Conservation (phyloP, 1,284 basidiomycete species). For the Trichosporon coremiiforme region DNA sequence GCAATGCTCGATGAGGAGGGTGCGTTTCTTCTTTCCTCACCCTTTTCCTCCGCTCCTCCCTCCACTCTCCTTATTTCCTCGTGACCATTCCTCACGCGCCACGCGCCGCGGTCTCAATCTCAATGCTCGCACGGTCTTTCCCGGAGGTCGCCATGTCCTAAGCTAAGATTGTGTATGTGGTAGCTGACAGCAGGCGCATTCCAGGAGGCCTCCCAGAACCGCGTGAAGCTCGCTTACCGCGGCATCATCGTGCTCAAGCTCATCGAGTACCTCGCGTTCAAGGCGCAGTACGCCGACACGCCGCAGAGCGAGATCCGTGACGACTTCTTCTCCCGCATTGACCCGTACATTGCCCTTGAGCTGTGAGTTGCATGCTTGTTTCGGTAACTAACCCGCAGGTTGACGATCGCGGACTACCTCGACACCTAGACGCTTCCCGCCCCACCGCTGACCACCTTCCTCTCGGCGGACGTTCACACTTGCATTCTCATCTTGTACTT, state of each 20-base stretch:
- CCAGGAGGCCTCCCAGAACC: constrained; percentile 55
- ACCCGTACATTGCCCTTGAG: constrained; percentile 63
- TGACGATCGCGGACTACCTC: constrained; percentile 58
- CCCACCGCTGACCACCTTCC: too few relatives aligned
- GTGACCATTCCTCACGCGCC: too few relatives aligned
- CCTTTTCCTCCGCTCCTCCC: not conserved
- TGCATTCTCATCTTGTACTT: constrained; percentile 14
- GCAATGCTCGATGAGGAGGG: constrained; percentile 54
- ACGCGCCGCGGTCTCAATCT: too few relatives aligned
- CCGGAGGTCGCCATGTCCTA: too few relatives aligned
- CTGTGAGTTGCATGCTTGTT: constrained; percentile 55
- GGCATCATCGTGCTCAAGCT: constrained; percentile 62
- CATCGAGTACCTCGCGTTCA: constrained; percentile 62
- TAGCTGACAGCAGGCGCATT: constrained; percentile 57
- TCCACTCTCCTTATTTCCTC: too few relatives aligned
- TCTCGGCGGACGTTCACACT: not conserved
- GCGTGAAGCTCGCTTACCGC: constrained; percentile 55
- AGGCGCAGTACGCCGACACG: constrained; percentile 58
- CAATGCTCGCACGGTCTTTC: too few relatives aligned
- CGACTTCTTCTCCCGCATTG: constrained; percentile 61
- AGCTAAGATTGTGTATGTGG: too few relatives aligned
- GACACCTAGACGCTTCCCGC: constrained; percentile 37
- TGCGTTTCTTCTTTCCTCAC: constrained; percentile 23
- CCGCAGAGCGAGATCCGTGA: constrained; percentile 58
- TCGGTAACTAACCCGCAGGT: constrained; percentile 35